Conservation (phyloP, 106 monocot species). For the Apostasia shenzhenica region DNA sequence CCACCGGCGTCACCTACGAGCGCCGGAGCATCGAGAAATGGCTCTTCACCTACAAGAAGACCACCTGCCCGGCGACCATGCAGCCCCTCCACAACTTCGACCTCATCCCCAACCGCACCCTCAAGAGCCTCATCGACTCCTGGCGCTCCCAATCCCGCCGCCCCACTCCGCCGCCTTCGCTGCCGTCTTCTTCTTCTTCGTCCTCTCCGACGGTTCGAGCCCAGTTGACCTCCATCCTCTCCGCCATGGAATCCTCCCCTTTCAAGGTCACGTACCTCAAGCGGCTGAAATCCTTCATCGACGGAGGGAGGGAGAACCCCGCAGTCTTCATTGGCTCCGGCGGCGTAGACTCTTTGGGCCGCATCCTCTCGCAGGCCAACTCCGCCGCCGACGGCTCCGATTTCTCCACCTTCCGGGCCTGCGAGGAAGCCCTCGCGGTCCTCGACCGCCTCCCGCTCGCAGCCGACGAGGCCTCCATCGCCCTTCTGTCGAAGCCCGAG, state of each 20-base stretch:
- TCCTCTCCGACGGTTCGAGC: conserved; percentile 3
- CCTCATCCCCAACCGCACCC: conserved; percentile 76
- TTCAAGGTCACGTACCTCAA: conserved; percentile 60
- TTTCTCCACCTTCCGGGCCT: conserved; percentile 38
- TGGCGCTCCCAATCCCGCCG: conserved; percentile 10
- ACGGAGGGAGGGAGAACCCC: neutral
- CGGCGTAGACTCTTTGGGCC: conserved; percentile 35
- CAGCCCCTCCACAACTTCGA: conserved; percentile 36
- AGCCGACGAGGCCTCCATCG: conserved; percentile 17
- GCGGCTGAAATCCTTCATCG: conserved; percentile 30
- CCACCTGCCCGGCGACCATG: conserved; percentile 81
- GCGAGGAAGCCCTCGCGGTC: conserved; percentile 57
- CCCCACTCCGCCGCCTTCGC: neutral
- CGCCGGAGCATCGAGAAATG: conserved; percentile 67
- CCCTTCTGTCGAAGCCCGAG: conserved; percentile 33
- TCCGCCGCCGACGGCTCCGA: conserved; percentile 18
- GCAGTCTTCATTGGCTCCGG: conserved; percentile 20
- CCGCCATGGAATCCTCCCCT: conserved; percentile 36
- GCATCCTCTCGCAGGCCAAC: conserved; percentile 23
- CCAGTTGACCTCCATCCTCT: conserved; percentile 21
- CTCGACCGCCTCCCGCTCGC: conserved; percentile 41
- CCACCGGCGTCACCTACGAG: conserved; percentile 91
- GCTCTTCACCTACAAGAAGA: conserved; percentile 53
- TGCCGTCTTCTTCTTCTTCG: neutral
- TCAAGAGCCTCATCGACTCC: conserved; percentile 52